Evolutionary conservation across 768 basidiomycete species (phyloP).

Genomic region (Podaxis pistillaris): DNA sequence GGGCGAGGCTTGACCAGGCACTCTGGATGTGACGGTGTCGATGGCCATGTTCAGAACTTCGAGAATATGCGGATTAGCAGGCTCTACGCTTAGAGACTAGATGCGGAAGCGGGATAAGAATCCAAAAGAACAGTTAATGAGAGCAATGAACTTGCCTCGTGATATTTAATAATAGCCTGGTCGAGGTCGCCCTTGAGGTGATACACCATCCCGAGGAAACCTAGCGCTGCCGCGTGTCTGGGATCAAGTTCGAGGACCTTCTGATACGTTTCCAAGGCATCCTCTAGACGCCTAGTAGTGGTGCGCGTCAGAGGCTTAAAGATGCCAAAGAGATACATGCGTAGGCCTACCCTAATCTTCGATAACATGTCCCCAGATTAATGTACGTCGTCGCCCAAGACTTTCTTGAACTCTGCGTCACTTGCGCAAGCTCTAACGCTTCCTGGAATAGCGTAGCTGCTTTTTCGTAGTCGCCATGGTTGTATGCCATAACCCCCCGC

Average conservation of each 20-base stretch:
- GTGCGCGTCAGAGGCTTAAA: not conserved
- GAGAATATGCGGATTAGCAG: conserved; percentile 77
- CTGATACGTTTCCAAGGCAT: conserved; percentile 72
- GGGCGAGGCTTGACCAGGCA: not conserved
- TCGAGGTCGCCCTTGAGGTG: conserved; percentile 75
- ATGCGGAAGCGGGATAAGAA: conserved; percentile 5
- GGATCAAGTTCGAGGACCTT: conserved; percentile 86
- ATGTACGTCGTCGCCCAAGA: conserved; percentile 90
- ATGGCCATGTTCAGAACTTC: conserved; percentile 82
- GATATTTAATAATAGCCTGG: conserved; percentile 85
- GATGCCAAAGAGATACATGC: conserved; percentile 20
- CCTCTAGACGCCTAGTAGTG: conserved; percentile 43
- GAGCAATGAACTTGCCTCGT: conserved; percentile 60
- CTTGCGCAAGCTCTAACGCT: conserved; percentile 78
- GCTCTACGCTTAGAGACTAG: conserved; percentile 78
- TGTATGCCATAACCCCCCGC: conserved; percentile 89
- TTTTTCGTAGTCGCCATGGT: conserved; percentile 73
- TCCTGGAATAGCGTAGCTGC: conserved; percentile 72
- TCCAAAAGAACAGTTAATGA: not conserved
- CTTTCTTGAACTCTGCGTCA: conserved; percentile 80
- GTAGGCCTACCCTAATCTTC: conserved; percentile 64
- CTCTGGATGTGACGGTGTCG: conserved; percentile 38
- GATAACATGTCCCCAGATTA: conserved; percentile 88
- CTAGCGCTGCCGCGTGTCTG: conserved; percentile 76
- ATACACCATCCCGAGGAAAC: conserved; percentile 86